Conservation (phyloP, 441 rosid genomes). For the Melastoma candidum region DNA sequence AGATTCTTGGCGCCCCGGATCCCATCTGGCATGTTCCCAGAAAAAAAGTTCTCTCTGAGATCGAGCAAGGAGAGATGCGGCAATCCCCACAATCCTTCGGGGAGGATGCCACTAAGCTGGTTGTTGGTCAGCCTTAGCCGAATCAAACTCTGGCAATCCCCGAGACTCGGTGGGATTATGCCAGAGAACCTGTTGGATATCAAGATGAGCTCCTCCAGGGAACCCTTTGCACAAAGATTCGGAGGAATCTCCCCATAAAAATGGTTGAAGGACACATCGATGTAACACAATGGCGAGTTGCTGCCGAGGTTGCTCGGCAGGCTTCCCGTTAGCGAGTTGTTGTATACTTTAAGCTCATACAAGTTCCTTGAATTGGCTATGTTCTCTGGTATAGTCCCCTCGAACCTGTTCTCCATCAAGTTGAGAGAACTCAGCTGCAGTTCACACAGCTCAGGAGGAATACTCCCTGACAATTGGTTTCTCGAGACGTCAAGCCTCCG, state of each 20-base stretch:
- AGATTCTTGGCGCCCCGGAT: constrained; percentile 22
- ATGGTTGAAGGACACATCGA: constrained; percentile 12
- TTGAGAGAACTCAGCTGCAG: constrained; percentile 10
- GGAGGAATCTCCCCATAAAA: constrained; percentile 12
- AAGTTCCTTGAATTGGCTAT: constrained; percentile 22
- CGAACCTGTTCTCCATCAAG: constrained; percentile 22
- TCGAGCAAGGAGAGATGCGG: constrained; percentile 11
- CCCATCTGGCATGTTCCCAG: constrained; percentile 1
- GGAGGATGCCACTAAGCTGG: constrained; percentile 6
- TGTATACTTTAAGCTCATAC: constrained; percentile 26
- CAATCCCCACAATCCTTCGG: constrained; percentile 12
- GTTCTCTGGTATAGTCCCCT: constrained; percentile 22
- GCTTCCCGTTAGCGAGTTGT: constrained; percentile 30
- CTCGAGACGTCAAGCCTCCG: constrained; percentile 6
- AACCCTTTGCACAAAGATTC: constrained; percentile 9
- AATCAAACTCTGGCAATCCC: constrained; percentile 2
- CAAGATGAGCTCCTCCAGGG: constrained; percentile 22
- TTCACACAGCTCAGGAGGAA: constrained; percentile 11
- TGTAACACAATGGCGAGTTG: constrained; percentile 12
- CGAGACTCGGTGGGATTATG: constrained; percentile 23
- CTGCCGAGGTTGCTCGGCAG: constrained; percentile 25
- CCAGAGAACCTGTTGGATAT: constrained; percentile 30
- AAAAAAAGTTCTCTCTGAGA: constrained; percentile 3
- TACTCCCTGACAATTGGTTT: constrained; percentile 7
- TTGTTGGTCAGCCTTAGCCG: constrained; percentile 11